Evolutionary conservation across 202 grass and related monocot species (phyloP), one percentile per base, ranked within the genome.

Genomic region (Zoysia matrella): DNA sequence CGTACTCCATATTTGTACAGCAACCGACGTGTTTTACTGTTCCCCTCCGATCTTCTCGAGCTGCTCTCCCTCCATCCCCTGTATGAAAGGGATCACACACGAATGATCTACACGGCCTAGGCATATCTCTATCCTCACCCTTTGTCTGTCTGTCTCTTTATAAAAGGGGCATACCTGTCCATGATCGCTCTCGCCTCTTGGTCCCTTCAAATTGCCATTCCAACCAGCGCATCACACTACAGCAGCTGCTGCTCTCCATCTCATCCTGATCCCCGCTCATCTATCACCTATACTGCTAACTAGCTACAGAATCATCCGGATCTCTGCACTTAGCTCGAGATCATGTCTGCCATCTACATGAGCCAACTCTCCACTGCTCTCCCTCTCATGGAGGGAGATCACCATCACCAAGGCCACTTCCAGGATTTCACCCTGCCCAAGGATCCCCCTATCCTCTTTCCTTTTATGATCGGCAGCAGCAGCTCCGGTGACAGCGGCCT

Each of bases 331-430:
- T 46, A 74, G 8, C 50, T 74, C 3, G 52, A 41, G 47, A 64
- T 76, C 71, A 97, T 97, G 90, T 92, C 90, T 84, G 66, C 86
- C 62, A 86, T 92, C 84, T 91, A 94, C 85, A 88, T 99, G 91
- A 99, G 89, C 85, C 91, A 99, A 54, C 57, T 92, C 74, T 87
- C 88, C 39, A 77, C 78, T 54, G 62, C 78, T 67, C 67, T 94
- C 30, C 30, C 30, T 86, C 80, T 92, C 13, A 82, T 79, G 80
- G 93, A 92, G 73, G 89, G 84, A 82, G 87, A 89, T 79, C 76
- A 89, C 9, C 82, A 72, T 75, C 89, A 84, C 8, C 84, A 86
- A 70, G 81, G 75, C 7, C 81, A 91, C 64, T 85, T 86, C 67
- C 88, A 94, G 46, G 73, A 68, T 54, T 83, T 98, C 88, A 86